Base-by-base conservation (phyloP, 2,329 filamentous ascomycete species). In the Curvularia sp. region DNA sequence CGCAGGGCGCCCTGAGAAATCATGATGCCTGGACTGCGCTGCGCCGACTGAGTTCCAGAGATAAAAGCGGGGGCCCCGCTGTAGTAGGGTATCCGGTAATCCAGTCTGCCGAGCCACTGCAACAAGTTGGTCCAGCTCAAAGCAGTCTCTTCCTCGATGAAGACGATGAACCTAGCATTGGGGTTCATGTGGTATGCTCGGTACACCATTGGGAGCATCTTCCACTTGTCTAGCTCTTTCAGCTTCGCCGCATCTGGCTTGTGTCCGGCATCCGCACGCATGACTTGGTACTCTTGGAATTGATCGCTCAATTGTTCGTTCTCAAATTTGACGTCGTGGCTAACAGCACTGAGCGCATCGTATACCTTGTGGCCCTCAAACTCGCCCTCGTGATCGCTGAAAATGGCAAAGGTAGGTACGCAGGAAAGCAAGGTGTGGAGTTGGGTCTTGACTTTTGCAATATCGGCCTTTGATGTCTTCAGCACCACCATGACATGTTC, bases 381-480 rank as follows among this genome's bases (percentile, higher is more conserved):
- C 72, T 69, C 85, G 81, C 69, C 72, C 26, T 81, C 80, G 53
- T 83, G 83, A 70, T 88, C 86, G 60, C 85, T 87, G 74, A 85
- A 86, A 66, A 88, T 82, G 50, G 82, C 79, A 52, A 82, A 83
- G 69, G 86, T 76, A 31, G 83, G 81, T 42, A 85, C 79, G 74
- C 85, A 88, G 61, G 79, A 78, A 20, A 87, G 77, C 0, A 84
- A 84, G 1, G 83, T 85, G 50, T 78, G 70, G 57, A 86, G 80
- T 64, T 87, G 85, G 2, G 80, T 73, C 1, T 84, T 84, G 2
- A 88, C 78, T 67, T 86, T 86, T 28, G 83, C 72, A 13, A 84
- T 79, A 64, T 88, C 85, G 7, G 84, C 85, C 15, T 85, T 84
- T 53, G 85, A 86, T 0, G 86, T 88, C 62, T 84, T 83, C 60